Base-by-base conservation (phyloP, 495 filamentous ascomycete genomes). In the Halenospora varia region DNA sequence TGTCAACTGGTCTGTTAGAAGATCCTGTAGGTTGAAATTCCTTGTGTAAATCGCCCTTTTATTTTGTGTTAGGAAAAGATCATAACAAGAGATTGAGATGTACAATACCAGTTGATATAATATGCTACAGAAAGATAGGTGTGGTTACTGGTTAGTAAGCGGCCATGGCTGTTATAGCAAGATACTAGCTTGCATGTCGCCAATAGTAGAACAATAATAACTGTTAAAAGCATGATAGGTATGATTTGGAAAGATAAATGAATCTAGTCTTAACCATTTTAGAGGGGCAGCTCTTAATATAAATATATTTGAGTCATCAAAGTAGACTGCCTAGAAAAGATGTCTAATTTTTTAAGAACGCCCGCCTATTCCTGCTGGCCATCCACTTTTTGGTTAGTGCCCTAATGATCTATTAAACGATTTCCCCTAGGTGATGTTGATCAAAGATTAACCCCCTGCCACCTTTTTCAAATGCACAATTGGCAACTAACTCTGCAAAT, bases 11-110 rank as follows among this genome's bases (percentile, higher is more conserved):
- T 89, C 82, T 2, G 83, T 87, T 3, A 91, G 92, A 15, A 97
- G 75, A 68, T 95, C 86, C 61, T 94, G 89, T 0, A 91, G 90
- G 40, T 89, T 80, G 71, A 94, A 88, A 59, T 90, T 86, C 60
- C 92, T 82, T 45, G 78, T 89, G 70, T 96, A 96, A 66, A 96
- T 96, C 46, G 89, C 92, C 91, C 70, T 70, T 10, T 46, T n/a
- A 45, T 17, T 18, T 9, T 18, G 22, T 10, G 15, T 46, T 25
- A 47, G n/a, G n/a, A 25, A n/a, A 26, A 19, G 24, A 8, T 39
- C 23, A 20, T 11, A 26, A 42, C 10, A 15, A 6, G 25, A 23
- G 19, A 23, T 24, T 9, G 29, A 46, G 51, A 23, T 17, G 20
- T 22, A 23, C 3, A 19, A 39, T 52, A 48, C 59, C 89, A 92